Percentiles rank a stretch among this genome's conserved stretches.
phyloP scores from a whole-genome alignment of 73 alveolate genomes.

The Paramecium tetraurelia region DNA sequence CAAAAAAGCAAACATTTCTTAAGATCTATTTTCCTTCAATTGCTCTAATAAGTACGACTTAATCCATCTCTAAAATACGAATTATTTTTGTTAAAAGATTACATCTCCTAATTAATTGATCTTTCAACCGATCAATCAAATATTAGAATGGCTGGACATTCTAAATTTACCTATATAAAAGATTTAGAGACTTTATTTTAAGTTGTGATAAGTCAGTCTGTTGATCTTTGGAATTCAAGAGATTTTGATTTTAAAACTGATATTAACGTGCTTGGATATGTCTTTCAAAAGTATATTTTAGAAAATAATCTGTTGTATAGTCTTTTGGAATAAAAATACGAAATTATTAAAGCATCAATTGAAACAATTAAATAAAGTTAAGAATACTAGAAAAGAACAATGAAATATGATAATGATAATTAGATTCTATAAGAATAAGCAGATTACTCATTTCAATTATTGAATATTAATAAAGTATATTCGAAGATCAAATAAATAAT shows the following conservation, averaged over 20 bases:
- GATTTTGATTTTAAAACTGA: neutral
- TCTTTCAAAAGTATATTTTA: neutral
- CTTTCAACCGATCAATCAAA: neutral
- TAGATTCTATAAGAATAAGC: neutral
- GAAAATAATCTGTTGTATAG: neutral
- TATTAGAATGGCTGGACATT: constrained; percentile 1
- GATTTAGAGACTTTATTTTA: neutral
- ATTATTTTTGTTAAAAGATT: neutral
- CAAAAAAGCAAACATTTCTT: neutral
- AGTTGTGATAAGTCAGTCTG: neutral
- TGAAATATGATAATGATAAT: neutral
- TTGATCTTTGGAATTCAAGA: neutral
- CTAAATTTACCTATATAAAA: neutral
- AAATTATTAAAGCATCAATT: neutral
- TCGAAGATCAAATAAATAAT: neutral
- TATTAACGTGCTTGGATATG: neutral
- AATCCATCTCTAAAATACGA: neutral
- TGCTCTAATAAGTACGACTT: neutral
- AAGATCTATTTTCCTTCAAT: neutral
- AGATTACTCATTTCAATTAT: neutral
- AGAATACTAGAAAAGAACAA: neutral
- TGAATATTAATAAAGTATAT: neutral
- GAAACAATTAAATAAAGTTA: neutral
- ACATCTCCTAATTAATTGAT: neutral
- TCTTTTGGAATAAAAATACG: neutral